Evolutionary conservation across 1,139 yeast genomes (phyloP), one percentile per base, ranked within the genome.

Genomic region (Hanseniaspora gamundiae): DNA sequence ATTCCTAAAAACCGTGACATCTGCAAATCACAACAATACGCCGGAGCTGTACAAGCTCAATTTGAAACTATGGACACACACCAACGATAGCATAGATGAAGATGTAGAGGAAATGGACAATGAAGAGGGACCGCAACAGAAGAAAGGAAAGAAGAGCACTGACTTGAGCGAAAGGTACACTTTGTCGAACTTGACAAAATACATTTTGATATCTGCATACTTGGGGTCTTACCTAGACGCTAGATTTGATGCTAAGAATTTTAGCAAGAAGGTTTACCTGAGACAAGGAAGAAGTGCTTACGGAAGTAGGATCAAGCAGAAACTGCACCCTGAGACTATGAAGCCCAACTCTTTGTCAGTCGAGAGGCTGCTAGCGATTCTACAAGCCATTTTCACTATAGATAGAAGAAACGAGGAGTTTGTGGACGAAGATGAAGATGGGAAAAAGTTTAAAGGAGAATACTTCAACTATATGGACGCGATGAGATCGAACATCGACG

Each of bases 211-310:
- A 43, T 83, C 91, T 3, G 78, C 87, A 1, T 82, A 79, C 53
- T 65, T 82, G 44, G 86, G 88, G 2, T 80, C 91, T 0, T 79
- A 74, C 55, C 71, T 76, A 43, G 79, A 78, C 16, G 78, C 79
- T 10, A 70, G 74, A 48, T 69, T 69, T 51, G 93, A 82, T 58
- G 61, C 73, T 41, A 74, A 74, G 46, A 69, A 72, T 47, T 82
- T 81, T 53, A 78, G 88, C 27, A 75, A 73, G 50, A 76, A 73
- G 35, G 67, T 73, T 29, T 69, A 65, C 49, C 49, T 51, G 59
- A 68, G 51, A 61, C 69, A 59, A 50, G 73, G 49, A 54, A 71
- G 54, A 62, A 58, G 59, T 60, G 64, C 61, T 1, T 56, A 55
- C 52, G 68, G 54, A 52, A 68, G 68, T 42, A 68, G 67, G 47